phyloP scores from a whole-genome alignment of 2,329 filamentous ascomycete genomes.

The Rachicladosporium sp. region DNA sequence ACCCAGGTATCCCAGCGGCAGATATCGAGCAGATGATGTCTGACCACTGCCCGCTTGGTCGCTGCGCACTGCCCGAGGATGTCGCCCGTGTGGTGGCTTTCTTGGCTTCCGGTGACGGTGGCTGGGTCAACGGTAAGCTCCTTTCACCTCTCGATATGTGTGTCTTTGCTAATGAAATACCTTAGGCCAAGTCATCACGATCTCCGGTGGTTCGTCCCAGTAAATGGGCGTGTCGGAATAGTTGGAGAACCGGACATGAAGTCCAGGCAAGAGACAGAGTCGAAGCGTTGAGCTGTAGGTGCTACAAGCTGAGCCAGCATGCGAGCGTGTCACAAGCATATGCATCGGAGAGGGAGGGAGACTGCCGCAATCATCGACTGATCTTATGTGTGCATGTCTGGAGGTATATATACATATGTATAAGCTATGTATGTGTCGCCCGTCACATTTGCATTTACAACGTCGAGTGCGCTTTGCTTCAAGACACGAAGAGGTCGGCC shows the following conservation, averaged over 20 bases:
- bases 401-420: too few species aligned
- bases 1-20: constrained; percentile 36
- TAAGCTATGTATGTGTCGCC: too few species aligned
- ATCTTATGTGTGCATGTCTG: too few species aligned
- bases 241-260: background rate
- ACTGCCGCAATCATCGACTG: too few species aligned
- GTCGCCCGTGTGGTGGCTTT: constrained; percentile 29
- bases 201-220: constrained; percentile 30
- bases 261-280: too few species aligned
- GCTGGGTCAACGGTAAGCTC: constrained; percentile 27
- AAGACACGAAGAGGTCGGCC: too few species aligned
- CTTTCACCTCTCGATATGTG: background rate
- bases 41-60: constrained; percentile 35
- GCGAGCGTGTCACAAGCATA: too few species aligned
- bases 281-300: too few species aligned
- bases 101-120: constrained; percentile 26
- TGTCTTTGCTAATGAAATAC: constrained; percentile 3
- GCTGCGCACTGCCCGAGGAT: constrained; percentile 37
- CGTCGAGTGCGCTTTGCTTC: too few species aligned
- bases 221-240: constrained; percentile 9
- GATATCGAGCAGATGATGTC: constrained; percentile 41
- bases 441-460: too few species aligned
- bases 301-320: too few species aligned
- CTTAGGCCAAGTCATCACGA: constrained; percentile 30
- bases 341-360: too few species aligned